phyloP scores from a whole-genome alignment of 768 basidiomycete species.

The Melanogaster broomeanus region DNA sequence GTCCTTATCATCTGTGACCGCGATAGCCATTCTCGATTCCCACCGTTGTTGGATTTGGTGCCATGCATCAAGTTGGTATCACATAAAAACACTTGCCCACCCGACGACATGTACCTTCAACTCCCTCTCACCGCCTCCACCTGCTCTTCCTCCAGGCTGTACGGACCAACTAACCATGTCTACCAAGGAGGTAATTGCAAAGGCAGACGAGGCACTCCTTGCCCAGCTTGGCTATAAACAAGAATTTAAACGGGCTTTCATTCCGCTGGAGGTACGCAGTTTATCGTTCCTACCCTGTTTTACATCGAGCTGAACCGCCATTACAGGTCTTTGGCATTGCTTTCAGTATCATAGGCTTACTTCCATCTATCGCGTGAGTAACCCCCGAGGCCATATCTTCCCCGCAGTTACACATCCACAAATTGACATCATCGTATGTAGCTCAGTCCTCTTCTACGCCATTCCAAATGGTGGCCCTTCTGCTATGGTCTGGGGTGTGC shows the following conservation, averaged over 20 bases:
- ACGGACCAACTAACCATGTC: slow-evolving; percentile 14
- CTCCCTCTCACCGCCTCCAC: not conserved
- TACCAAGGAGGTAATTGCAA: slow-evolving; percentile 1
- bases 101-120: not conserved
- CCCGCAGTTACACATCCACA: rapidly evolving
- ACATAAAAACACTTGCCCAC: not conserved
- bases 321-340: slow-evolving; percentile 68
- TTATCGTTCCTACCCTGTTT: too few species aligned
- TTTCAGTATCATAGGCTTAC: slow-evolving; percentile 70
- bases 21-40: too few species aligned
- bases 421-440: slow-evolving; percentile 13
- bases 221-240: slow-evolving; percentile 40
- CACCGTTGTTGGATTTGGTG: too few species aligned
- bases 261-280: slow-evolving; percentile 27
- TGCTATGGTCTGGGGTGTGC: slow-evolving; percentile 49
- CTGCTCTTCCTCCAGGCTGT: not conserved
- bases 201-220: slow-evolving; percentile 33
- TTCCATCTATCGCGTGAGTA: slow-evolving; percentile 62
- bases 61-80: too few species aligned
- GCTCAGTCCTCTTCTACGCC: slow-evolving; percentile 47
- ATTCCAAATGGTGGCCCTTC: slow-evolving; percentile 53
- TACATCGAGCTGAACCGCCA: not conserved
- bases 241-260: slow-evolving; percentile 40
- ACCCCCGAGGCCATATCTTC: slow-evolving; percentile 27
- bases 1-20: too few species aligned